Conservation (phyloP, 352 stramenopile species). For the Blastocystis sp. region DNA sequence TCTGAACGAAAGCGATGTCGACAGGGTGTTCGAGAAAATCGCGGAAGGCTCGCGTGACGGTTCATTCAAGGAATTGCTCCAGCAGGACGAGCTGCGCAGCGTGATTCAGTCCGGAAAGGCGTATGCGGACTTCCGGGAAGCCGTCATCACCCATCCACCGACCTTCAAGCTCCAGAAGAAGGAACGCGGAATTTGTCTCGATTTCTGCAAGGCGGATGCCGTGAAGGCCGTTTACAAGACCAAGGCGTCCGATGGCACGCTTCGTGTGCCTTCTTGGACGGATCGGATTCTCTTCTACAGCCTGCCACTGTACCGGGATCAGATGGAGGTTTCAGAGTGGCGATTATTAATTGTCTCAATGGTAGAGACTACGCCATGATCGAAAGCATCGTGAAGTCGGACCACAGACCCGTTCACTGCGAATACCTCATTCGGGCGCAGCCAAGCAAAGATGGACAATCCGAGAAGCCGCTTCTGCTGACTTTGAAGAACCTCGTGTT, state of each 20-base stretch:
- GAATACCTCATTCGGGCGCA: conserved; percentile 11
- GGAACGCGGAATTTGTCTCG: background rate
- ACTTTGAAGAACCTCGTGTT: background rate
- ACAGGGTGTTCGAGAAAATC: conserved; percentile 14
- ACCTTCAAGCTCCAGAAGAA: conserved; percentile 44
- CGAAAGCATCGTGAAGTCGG: conserved; percentile 11
- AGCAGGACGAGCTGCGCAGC: background rate
- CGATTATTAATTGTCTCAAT: background rate
- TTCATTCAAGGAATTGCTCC: background rate
- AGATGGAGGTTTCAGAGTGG: background rate
- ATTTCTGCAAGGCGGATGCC: conserved; percentile 6
- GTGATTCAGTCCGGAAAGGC: background rate
- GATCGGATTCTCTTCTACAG: conserved; percentile 39
- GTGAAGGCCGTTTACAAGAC: conserved; percentile 18
- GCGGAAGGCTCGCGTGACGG: background rate
- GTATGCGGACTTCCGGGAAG: conserved; percentile 3
- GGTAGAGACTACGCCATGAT: conserved; percentile 28
- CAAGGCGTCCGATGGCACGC: background rate
- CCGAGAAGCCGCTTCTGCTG: background rate
- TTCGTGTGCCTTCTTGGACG: background rate
- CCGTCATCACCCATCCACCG: background rate
- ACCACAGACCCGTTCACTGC: conserved; percentile 13
- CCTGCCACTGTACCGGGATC: background rate
- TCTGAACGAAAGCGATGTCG: background rate
- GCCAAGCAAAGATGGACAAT: background rate